Base-by-base conservation (phyloP, 805 yeast genomes). In the Cyberlindnera veronae region DNA sequence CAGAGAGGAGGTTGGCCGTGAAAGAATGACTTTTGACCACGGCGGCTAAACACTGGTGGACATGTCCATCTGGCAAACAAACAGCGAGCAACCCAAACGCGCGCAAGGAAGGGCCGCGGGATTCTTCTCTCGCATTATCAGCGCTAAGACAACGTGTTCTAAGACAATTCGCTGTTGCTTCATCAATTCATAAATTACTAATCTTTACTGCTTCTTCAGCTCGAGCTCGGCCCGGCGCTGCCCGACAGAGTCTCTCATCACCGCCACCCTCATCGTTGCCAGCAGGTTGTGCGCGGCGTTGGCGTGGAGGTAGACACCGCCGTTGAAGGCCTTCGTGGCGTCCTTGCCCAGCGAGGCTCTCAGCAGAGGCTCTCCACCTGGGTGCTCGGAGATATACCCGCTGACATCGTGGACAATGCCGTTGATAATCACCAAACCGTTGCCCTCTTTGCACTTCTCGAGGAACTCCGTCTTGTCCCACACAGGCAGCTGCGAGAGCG, bases 241-340 rank as follows among this genome's bases (percentile, higher is more conserved):
- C 13, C 59, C 85, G 50, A 75, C 76, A 36, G 80, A 71, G 48
- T 81, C 90, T 61, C 79, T 73, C 45, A 84, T 75, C 30, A 85
- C 83, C 19, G 91, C 93, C 14, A 85, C 79, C 71, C 95, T 79
- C 85, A 84, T 76, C 13, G 84, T 79, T 15, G 91, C 88, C 62
- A 85, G 72, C 57, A 84, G 66, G 62, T 85, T 85, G 62, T 83
- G 89, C 17, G 93, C 95, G 46, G 95, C 93, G 54, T 84, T 85
- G 8, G 91, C 81, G 58, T 85, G 95, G 11, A 84, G 78, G 57
- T 85, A 85, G 22, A 85, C 93, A 58, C 87, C 90, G 59, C 95
- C 95, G 58, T 82, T 81, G 71, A 85, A 85, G 1, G 90, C 93
- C 58, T 74, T 76, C 12, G 91, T 81, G 20, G 91, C 91, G 61